phyloP scores from a whole-genome alignment of 2,329 filamentous ascomycete genomes.

The Tolypocladium tundrense region DNA sequence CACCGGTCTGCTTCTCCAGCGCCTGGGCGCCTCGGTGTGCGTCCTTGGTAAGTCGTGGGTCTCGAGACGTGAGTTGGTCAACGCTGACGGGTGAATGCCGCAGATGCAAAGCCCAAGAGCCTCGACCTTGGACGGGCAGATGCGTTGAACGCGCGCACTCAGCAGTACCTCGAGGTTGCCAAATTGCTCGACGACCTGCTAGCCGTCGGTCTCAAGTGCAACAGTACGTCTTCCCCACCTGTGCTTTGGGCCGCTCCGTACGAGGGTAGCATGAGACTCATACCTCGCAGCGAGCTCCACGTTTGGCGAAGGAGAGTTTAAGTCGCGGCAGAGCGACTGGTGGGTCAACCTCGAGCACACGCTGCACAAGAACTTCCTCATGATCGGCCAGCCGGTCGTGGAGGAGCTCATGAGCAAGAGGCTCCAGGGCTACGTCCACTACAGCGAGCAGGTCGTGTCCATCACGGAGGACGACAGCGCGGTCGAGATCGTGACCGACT shows the following conservation, averaged over 20 bases:
- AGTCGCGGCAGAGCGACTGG: slow-evolving; percentile 35
- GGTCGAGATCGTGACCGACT: slow-evolving; percentile 23
- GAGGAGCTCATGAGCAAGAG: slow-evolving; percentile 26
- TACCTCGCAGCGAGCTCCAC: slow-evolving; percentile 31
- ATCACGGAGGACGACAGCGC: slow-evolving; percentile 49
- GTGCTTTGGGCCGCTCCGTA: neutral
- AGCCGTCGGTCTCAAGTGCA: slow-evolving; percentile 33
- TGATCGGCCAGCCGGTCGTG: slow-evolving; percentile 37
- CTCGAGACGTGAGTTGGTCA: neutral
- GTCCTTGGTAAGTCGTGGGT: slow-evolving; percentile 20
- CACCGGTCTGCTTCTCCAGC: slow-evolving; percentile 30
- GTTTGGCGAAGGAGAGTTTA: slow-evolving; percentile 34
- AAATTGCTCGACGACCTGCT: slow-evolving; percentile 31
- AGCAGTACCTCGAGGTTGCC: slow-evolving; percentile 35
- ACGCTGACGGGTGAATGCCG: neutral
- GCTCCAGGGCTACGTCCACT: slow-evolving; percentile 22
- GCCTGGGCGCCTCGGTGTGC: slow-evolving; percentile 28
- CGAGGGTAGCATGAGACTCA: neutral
- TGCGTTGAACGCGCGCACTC: slow-evolving; percentile 36
- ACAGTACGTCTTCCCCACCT: slow-evolving; percentile 24
- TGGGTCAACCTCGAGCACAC: slow-evolving; percentile 34
- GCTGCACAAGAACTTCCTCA: slow-evolving; percentile 36
- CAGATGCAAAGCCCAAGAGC: slow-evolving; percentile 27
- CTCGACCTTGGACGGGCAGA: slow-evolving; percentile 34
- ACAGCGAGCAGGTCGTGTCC: slow-evolving; percentile 24